These are phyloP conservation scores for Thecaphora thlaspeos DNA, from an alignment of 1,284 basidiomycete species.

Conservation along the genomic window DNA sequence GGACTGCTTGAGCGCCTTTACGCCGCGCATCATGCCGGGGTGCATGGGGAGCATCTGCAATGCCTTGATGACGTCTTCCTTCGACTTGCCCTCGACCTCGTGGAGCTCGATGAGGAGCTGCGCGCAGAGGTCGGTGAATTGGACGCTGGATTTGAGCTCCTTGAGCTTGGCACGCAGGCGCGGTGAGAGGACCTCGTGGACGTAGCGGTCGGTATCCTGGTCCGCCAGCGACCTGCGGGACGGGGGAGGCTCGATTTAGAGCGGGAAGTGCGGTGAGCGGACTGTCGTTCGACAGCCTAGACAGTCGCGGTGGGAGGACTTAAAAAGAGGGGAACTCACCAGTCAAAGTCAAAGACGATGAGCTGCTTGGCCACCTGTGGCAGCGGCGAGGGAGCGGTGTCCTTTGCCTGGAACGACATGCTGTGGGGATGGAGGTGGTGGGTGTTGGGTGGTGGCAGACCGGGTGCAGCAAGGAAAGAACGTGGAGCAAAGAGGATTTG, in stretches of 20 bases:
- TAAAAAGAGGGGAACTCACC: conserved; percentile 63
- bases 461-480: neutral
- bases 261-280: neutral
- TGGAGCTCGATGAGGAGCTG: conserved; percentile 47
- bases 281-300: no score
- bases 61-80: conserved; percentile 73
- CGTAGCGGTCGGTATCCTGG: conserved; percentile 95
- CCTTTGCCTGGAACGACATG: conserved; percentile 3
- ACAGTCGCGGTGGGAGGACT: no score
- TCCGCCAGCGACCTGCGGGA: conserved; percentile 64
- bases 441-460: no score
- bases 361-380: conserved; percentile 64
- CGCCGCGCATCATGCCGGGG: conserved; percentile 90
- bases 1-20: conserved; percentile 70
- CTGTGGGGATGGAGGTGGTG: no score
- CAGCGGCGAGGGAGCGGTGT: conserved; percentile 34
- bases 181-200: conserved; percentile 86
- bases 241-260: neutral
- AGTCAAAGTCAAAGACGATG: conserved; percentile 96
- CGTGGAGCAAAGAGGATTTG: no score
- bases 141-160: conserved; percentile 65
- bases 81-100: conserved; percentile 60
- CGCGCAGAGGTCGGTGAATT: conserved; percentile 78
- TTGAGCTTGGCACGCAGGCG: conserved; percentile 82
- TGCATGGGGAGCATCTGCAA: conserved; percentile 85